phyloP scores from a whole-genome alignment of 306 rosid species.

The Quercus rubra region DNA sequence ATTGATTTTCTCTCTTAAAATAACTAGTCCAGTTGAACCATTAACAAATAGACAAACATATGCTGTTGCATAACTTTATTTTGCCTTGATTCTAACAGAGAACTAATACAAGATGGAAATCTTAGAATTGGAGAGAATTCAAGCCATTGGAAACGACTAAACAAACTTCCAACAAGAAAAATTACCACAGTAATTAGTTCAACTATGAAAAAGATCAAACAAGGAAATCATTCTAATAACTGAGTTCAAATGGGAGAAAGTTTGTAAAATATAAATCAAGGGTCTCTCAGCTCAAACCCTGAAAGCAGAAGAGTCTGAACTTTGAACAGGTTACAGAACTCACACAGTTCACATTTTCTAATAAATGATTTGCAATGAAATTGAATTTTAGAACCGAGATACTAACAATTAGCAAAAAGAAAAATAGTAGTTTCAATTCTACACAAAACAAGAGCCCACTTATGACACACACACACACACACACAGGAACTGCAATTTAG shows the following conservation, averaged over 20 bases:
- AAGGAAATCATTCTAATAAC: neutral
- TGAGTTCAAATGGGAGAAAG: neutral
- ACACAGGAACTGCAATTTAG: too few species aligned
- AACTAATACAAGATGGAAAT: neutral
- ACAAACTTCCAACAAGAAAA: neutral
- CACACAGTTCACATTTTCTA: neutral
- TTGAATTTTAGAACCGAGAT: neutral
- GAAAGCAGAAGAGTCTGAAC: neutral
- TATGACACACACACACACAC: too few species aligned
- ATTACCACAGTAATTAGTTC: neutral
- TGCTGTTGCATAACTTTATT: neutral
- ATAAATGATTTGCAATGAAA: neutral
- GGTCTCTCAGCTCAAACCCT: neutral
- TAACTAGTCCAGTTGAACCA: neutral
- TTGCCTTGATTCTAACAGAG: neutral
- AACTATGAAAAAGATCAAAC: neutral
- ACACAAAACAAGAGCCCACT: too few species aligned
- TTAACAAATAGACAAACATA: neutral
- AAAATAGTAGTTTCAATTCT: neutral
- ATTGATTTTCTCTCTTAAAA: neutral
- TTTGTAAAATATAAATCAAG: neutral
- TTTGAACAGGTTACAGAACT: neutral
- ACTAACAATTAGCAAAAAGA: neutral
- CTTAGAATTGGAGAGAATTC: neutral
- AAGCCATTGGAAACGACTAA: neutral